Evolutionary conservation across 139 green algal species (phyloP).

Genomic region (Micractinium sp.): DNA sequence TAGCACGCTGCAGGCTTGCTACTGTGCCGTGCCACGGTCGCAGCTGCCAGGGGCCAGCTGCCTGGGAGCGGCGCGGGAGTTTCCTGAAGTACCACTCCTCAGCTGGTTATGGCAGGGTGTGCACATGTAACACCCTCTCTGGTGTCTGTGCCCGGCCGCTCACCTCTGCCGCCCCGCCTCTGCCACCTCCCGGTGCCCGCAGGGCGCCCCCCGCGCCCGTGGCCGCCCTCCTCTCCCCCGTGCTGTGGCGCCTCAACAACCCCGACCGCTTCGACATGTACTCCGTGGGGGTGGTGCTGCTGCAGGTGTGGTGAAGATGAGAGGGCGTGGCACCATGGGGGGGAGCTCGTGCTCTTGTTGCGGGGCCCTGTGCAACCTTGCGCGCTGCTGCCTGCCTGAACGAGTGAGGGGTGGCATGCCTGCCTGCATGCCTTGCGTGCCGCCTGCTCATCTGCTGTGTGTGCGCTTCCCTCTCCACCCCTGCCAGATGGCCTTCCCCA

Average conservation of each 20-base stretch:
- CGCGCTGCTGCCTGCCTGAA: neutral
- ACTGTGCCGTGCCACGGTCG: neutral
- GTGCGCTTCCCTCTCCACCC: neutral
- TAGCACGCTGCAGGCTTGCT: neutral
- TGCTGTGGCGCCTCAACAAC: constrained; percentile 88
- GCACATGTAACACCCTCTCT: no score
- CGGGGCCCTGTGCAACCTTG: no score
- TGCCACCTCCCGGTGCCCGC: no score
- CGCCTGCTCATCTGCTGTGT: no score
- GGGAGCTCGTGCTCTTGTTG: no score
- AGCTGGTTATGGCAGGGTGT: no score
- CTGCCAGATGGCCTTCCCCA: constrained; percentile 77
- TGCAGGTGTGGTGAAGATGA: constrained; percentile 48
- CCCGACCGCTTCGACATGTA: constrained; percentile 96
- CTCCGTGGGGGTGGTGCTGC: constrained; percentile 73
- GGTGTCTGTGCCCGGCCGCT: no score
- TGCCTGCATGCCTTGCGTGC: neutral
- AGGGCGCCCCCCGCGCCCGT: constrained; percentile 75
- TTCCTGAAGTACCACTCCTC: no score
- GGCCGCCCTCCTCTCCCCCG: constrained; percentile 83
- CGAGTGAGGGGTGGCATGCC: neutral
- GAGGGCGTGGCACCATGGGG: no score
- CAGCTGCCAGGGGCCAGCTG: neutral
- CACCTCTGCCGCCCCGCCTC: no score
- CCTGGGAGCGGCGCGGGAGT: no score